Conservation (phyloP, 768 basidiomycete genomes). For the Lactarius hengduanensis region DNA sequence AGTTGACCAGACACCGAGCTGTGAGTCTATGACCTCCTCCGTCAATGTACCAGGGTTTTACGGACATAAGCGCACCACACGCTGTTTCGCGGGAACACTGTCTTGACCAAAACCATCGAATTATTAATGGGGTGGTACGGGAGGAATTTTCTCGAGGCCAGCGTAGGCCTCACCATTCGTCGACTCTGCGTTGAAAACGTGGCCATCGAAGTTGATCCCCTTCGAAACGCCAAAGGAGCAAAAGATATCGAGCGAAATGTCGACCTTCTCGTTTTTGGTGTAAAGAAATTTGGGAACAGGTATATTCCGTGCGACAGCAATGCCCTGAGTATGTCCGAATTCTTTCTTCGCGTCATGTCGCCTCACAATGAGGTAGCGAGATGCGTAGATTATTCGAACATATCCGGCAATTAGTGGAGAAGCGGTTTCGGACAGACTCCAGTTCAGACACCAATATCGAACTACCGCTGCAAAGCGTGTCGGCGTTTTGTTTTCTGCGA, state of each 20-base stretch:
- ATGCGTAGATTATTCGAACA: conserved; percentile 67
- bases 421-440: conserved; percentile 48
- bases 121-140: conserved; percentile 81
- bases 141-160: conserved; percentile 74
- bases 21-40: conserved; percentile 41
- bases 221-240: conserved; percentile 55
- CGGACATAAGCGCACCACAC: conserved; percentile 63
- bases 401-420: conserved; percentile 70
- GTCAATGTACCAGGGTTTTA: conserved; percentile 13
- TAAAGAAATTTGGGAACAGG: conserved; percentile 75
- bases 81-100: conserved; percentile 63
- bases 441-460: conserved; percentile 48
- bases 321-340: conserved; percentile 65
- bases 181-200: conserved; percentile 70
- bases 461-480: conserved; percentile 78
- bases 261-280: conserved; percentile 74
- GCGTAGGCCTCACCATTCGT: conserved; percentile 69
- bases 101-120: conserved; percentile 64
- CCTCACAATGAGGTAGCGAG: conserved; percentile 50
- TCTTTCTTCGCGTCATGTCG: neutral
- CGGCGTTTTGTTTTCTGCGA: conserved; percentile 85
- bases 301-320: conserved; percentile 67
- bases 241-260: conserved; percentile 68
- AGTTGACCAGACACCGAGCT: conserved; percentile 64
- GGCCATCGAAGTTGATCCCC: conserved; percentile 79